A percentile compares a stretch with the other conserved stretches of the same genome.
phyloP scores from a whole-genome alignment of 441 rosid species.

The Pelargonium cotyledonis region DNA sequence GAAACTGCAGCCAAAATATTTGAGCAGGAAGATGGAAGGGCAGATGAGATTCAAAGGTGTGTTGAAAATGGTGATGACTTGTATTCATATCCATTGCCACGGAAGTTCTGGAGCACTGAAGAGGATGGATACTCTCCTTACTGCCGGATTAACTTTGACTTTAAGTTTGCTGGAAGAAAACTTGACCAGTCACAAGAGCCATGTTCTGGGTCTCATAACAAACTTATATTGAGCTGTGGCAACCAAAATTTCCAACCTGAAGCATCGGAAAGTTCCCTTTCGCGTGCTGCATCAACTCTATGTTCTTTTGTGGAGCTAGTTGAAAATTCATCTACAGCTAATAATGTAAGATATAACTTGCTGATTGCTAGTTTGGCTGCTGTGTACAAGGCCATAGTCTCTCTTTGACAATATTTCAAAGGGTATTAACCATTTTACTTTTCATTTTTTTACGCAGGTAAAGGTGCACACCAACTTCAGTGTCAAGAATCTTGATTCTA shows the following conservation, averaged over 20 bases:
- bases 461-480: constrained; percentile 31
- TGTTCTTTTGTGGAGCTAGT: constrained; percentile 36
- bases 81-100: constrained; percentile 44
- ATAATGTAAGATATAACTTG: constrained; percentile 43
- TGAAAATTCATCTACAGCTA: constrained; percentile 31
- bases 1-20: constrained; percentile 83
- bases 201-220: constrained; percentile 11
- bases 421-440: neutral
- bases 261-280: constrained; percentile 28
- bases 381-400: neutral
- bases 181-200: constrained; percentile 21
- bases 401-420: neutral
- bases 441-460: constrained; percentile 31
- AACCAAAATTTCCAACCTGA: constrained; percentile 21
- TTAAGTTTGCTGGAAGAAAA: constrained; percentile 22
- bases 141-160: constrained; percentile 49
- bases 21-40: constrained; percentile 55
- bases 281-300: constrained; percentile 42
- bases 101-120: constrained; percentile 25
- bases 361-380: neutral
- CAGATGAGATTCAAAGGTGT: constrained; percentile 33
- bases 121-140: constrained; percentile 63
- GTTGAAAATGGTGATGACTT: constrained; percentile 43
- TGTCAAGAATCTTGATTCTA: constrained; percentile 29
- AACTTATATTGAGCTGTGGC: constrained; percentile 20